Evolutionary conservation across 2,329 filamentous ascomycete genomes (phyloP), one percentile per base, ranked within the genome.

Genomic region (Cladosporium sp.): DNA sequence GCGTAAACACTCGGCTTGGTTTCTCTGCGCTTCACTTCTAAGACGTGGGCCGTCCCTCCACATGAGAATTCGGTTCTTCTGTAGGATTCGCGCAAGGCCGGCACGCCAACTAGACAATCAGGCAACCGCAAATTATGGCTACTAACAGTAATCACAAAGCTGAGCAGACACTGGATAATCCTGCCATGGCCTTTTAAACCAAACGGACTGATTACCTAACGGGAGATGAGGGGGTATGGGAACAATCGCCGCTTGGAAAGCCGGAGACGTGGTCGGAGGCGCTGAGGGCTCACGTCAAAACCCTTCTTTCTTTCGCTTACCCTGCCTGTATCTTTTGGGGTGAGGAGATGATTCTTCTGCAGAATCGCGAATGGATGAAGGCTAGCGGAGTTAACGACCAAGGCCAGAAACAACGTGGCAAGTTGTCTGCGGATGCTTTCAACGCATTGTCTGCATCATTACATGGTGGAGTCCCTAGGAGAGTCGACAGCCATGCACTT

Each of bases 261-360:
- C 29, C 3, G 29, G 29, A 8, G 29, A 32, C 29, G 7, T 32
- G 29, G 29, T 8, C 29, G 29, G 29, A 32, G 29, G 29, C 29
- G 29, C 7, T 68, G 9, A 57, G 58, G 40, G 51, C 55, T 7
- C 57, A 59, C 36, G 52, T 51, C 32, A 24, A 49, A 8, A 71
- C 70, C 36, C 56, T 73, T 20, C 58, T 68, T 15, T 66, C 70
- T 12, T 65, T 75, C 42, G 61, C 67, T 7, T 70, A 74, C 51
- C 68, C 69, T 11, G 59, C 69, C 3, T 70, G 69, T 37, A 61
- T 74, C 17, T 73, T 73, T 56, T 74, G 71, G 71, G 67, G 67
- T 12, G 54, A 64, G 7, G 62, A 69, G 9, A 58, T 71, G 18
- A 54, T 62, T 7, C 61, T 70, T 8, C 58, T 73, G 6, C 66